Evolutionary conservation across 805 yeast species (phyloP).

Genomic region (Grigorovia yakushimaensis): DNA sequence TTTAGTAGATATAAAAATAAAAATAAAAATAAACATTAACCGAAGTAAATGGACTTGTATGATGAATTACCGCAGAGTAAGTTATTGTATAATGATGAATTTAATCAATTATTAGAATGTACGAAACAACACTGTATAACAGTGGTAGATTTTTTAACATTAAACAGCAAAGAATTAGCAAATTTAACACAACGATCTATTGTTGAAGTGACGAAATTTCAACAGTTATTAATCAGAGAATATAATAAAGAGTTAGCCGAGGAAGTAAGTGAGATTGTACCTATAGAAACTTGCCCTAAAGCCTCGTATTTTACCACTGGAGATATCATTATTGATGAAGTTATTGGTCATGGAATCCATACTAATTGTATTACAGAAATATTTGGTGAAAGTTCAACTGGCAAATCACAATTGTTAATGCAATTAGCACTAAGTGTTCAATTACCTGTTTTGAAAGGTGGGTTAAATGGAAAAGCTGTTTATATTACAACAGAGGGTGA

Average conservation of each 20-base stretch:
- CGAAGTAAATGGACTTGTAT: slow-evolving; percentile 32
- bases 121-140: slow-evolving; percentile 27
- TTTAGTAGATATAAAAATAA: background rate
- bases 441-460: slow-evolving; percentile 37
- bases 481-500: slow-evolving; percentile 72
- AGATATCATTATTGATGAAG: slow-evolving; percentile 38
- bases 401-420: slow-evolving; percentile 72
- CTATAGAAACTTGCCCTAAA: background rate
- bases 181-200: slow-evolving; percentile 27
- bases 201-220: slow-evolving; percentile 26
- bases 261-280: slow-evolving; percentile 1
- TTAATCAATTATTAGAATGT: slow-evolving; percentile 21
- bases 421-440: slow-evolving; percentile 57
- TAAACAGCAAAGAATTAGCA: slow-evolving; percentile 29
- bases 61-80: slow-evolving; percentile 32
- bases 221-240: slow-evolving; percentile 12
- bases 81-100: slow-evolving; percentile 29
- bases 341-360: slow-evolving; percentile 48
- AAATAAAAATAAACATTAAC: background rate
- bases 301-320: slow-evolving; percentile 40
- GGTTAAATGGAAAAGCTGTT: slow-evolving; percentile 45
- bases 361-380: slow-evolving; percentile 58
- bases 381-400: slow-evolving; percentile 77
- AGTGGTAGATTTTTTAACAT: slow-evolving; percentile 33
- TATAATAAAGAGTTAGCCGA: slow-evolving; percentile 8